A percentile compares a stretch with the other conserved stretches of the same genome.
Conservation (phyloP, 2,329 filamentous ascomycete species). For the Fusarium pseudonygamai region DNA sequence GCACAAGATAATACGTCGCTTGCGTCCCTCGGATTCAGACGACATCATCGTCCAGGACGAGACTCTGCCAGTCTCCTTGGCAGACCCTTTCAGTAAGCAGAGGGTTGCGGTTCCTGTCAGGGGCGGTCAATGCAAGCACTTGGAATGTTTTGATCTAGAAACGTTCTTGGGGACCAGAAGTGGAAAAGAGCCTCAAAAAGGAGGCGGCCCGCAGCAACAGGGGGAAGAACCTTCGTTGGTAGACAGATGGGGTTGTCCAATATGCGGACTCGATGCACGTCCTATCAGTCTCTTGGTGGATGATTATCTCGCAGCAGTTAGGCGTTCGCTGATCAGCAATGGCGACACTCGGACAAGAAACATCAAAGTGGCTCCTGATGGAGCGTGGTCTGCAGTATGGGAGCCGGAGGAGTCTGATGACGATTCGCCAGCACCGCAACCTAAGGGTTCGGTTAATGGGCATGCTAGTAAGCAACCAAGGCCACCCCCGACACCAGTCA, state of each 20-base stretch:
- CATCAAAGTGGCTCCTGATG: constrained; percentile 45
- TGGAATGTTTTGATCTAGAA: constrained; percentile 90
- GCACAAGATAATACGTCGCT: constrained; percentile 62
- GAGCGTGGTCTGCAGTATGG: constrained; percentile 47
- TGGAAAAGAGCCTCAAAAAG: constrained; percentile 49
- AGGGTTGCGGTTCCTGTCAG: constrained; percentile 79
- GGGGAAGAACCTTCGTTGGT: constrained; percentile 61
- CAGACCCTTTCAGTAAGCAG: constrained; percentile 71
- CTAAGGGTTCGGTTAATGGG: neutral
- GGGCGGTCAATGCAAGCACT: constrained; percentile 74
- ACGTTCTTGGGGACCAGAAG: constrained; percentile 78
- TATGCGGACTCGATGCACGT: constrained; percentile 81
- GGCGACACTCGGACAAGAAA: constrained; percentile 41
- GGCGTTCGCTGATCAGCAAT: constrained; percentile 56
- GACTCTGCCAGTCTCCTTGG: constrained; percentile 66
- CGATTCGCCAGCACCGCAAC: constrained; percentile 29
- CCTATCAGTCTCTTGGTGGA: constrained; percentile 78
- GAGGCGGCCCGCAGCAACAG: constrained; percentile 3
- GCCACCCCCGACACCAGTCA: constrained; percentile 30
- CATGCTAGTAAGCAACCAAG: constrained; percentile 11
- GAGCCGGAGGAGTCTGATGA: constrained; percentile 45
- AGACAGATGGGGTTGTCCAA: constrained; percentile 87
- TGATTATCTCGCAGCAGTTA: constrained; percentile 74
- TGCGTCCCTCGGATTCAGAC: constrained; percentile 57
- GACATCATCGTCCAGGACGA: constrained; percentile 69